Percentiles rank a stretch among this genome's conserved stretches.
Evolutionary conservation across 2,329 filamentous ascomycete species (phyloP).

Genomic region (Exophiala viscosa): DNA sequence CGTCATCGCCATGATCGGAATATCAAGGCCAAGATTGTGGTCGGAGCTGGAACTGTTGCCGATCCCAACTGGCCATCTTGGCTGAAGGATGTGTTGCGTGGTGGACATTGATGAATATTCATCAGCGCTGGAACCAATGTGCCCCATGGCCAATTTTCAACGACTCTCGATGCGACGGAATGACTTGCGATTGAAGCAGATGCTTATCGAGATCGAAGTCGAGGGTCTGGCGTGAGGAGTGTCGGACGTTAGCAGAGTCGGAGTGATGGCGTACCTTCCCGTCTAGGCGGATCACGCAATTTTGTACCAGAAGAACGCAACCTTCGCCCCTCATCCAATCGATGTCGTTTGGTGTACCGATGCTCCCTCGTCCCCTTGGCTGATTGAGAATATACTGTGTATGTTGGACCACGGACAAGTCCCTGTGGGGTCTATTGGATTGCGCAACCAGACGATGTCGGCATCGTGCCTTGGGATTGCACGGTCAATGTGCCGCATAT

Average conservation of each 20-base stretch:
- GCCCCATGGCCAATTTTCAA: too few relatives aligned
- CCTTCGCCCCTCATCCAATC: conserved; percentile 1
- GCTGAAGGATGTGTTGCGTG: too few relatives aligned
- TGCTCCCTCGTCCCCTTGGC: neutral
- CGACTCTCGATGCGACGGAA: neutral
- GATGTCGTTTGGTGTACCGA: neutral
- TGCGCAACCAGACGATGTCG: neutral
- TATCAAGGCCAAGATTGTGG: too few relatives aligned
- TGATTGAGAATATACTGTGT: neutral
- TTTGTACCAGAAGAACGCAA: conserved; percentile 16
- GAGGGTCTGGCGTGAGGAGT: neutral
- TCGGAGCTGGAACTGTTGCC: too few relatives aligned
- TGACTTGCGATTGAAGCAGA: neutral
- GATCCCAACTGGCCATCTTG: too few relatives aligned
- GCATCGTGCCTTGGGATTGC: neutral
- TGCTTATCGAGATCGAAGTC: neutral
- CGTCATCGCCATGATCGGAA: too few relatives aligned
- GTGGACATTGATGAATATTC: too few relatives aligned
- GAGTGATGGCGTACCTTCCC: conserved; percentile 4
- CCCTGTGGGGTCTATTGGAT: neutral
- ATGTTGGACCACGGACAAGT: neutral
- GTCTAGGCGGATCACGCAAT: conserved; percentile 23
- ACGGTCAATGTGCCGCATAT: neutral
- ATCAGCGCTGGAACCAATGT: too few relatives aligned
- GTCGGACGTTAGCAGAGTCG: too few relatives aligned